Evolutionary conservation across 2,329 filamentous ascomycete genomes (phyloP), one percentile per base, ranked within the genome.

Genomic region (Aureobasidium sp.): DNA sequence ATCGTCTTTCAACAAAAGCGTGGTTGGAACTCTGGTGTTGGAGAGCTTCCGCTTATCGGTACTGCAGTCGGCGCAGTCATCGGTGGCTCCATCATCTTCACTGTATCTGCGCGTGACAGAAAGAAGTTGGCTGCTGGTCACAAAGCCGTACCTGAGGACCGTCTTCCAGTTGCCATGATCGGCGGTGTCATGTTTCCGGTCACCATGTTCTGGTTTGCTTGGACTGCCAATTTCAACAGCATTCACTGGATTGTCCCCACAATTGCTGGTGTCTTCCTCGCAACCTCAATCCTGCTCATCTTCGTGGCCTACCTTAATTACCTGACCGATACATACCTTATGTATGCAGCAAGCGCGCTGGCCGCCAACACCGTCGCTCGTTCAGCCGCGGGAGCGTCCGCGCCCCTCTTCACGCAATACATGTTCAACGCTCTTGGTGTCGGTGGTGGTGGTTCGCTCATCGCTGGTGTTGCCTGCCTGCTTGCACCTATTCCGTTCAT

Each of bases 231-330:
- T 52, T 83, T 76, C 67, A 78, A 71, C 63, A 67, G 65, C 56
- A 67, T 78, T 5, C 76, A 77, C 64, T 81, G 78, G 79, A 74
- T 79, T 34, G 78, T 79, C 1, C 78, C 78, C 0, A 75, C 74
- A 0, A 65, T 80, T 29, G 78, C 77, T 1, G 78, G 78, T 1
- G 73, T 73, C 17, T 76, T 79, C 62, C 70, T 80, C 1, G 64
- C 74, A 0, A 70, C 72, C 4, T 72, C 71, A 3, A 77, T 80
- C 53, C 60, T 78, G 13, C 70, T 79, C 37, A 74, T 79, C 37
- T 83, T 86, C 67, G 79, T 84, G 55, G 72, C 77, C 41, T 81
- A 79, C 65, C 71, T 83, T 39, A 83, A 80, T 66, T 84, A 84
- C 62, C 74, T 84, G 10, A 78, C 82, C 48, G 82, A 84, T 67